Evolutionary conservation across 805 yeast genomes (phyloP).

Genomic region (Gaillardinia entomophila): DNA sequence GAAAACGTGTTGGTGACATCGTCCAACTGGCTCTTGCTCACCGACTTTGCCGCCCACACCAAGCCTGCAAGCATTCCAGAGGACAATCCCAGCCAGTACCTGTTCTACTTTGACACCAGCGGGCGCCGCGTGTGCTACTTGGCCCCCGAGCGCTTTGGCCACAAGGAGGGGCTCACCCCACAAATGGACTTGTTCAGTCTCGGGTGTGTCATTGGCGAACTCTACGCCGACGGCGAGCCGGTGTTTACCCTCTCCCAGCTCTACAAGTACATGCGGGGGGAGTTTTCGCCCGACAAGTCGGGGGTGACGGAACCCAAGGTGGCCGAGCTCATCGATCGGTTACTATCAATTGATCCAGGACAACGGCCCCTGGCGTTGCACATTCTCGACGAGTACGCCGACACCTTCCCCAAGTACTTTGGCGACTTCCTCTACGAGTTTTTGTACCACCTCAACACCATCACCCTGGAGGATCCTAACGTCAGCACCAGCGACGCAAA

Average conservation of each 20-base stretch:
- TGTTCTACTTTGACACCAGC: conserved; percentile 89
- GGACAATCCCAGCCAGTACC: conserved; percentile 87
- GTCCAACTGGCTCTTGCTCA: conserved; percentile 79
- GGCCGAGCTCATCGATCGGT: conserved; percentile 49
- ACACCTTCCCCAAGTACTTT: conserved; percentile 60
- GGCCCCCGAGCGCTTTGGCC: conserved; percentile 84
- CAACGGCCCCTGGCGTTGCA: conserved; percentile 52
- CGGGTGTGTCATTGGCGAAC: conserved; percentile 88
- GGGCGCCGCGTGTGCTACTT: conserved; percentile 82
- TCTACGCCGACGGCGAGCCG: conserved; percentile 81
- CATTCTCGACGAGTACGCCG: conserved; percentile 47
- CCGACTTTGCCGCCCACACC: conserved; percentile 73
- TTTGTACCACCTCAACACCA: conserved; percentile 31
- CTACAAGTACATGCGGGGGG: conserved; percentile 72
- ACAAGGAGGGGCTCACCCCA: conserved; percentile 33
- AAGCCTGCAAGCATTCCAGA: conserved; percentile 87
- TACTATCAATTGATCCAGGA: conserved; percentile 61
- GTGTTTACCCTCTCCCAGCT: conserved; percentile 82
- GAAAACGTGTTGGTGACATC: conserved; percentile 85
- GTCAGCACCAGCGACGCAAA: conserved; percentile 35
- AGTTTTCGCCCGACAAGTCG: conserved; percentile 58
- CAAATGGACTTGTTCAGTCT: conserved; percentile 79
- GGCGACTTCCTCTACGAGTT: conserved; percentile 68
- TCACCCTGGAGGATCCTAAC: conserved; percentile 10
- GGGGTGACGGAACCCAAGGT: conserved; percentile 48